Percentiles rank a stretch among this genome's conserved stretches.
Evolutionary conservation across 305 asterid genomes (phyloP).

Genomic region (Fraxinus dipetala): DNA sequence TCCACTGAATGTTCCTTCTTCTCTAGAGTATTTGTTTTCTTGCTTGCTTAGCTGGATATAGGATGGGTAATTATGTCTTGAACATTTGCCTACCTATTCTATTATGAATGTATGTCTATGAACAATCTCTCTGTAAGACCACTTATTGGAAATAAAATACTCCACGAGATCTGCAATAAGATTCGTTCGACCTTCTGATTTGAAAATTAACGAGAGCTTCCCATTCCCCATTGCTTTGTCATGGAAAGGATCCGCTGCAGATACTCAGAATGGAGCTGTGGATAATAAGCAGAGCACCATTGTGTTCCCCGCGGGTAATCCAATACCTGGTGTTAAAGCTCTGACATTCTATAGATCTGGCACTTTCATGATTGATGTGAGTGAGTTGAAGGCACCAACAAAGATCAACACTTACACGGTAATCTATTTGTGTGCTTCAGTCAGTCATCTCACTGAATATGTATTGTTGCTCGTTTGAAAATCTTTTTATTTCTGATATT

Average conservation of each 20-base stretch:
- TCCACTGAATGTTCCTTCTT: conserved; percentile 41
- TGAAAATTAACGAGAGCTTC: conserved; percentile 39
- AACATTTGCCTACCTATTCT: too few species aligned
- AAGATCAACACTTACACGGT: conserved; percentile 53
- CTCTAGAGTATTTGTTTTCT: background rate
- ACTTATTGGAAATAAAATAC: background rate
- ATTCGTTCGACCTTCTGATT: background rate
- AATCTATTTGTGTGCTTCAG: conserved; percentile 6
- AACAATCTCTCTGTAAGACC: background rate
- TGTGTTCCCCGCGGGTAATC: conserved; percentile 46
- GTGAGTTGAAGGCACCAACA: conserved; percentile 41
- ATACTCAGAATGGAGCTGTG: conserved; percentile 28
- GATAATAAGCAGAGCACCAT: conserved; percentile 41
- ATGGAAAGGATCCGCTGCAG: conserved; percentile 46
- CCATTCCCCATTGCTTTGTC: conserved; percentile 45
- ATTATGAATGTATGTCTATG: too few species aligned
- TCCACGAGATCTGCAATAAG: background rate
- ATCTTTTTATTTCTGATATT: too few species aligned
- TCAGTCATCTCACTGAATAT: background rate
- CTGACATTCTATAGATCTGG: conserved; percentile 45
- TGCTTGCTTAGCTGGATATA: background rate
- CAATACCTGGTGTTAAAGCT: conserved; percentile 47
- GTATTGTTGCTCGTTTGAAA: background rate
- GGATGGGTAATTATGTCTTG: too few species aligned
- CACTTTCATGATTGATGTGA: conserved; percentile 35